Conservation (phyloP, 1,284 basidiomycete species). For the Papiliotrema flavescens region DNA sequence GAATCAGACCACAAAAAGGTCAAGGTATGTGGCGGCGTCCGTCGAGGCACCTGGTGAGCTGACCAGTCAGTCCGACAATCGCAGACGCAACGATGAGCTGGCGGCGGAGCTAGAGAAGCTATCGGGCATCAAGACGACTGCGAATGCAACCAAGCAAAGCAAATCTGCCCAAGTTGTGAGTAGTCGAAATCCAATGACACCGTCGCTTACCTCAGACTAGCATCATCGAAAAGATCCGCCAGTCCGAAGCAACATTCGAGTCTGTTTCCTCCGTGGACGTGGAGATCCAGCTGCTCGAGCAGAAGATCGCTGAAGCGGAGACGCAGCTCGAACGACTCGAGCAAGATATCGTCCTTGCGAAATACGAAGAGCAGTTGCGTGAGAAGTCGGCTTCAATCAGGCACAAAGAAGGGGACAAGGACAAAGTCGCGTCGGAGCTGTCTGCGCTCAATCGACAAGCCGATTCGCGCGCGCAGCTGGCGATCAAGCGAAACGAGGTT, state of each 20-base stretch:
- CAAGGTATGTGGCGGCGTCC: conserved; percentile 13
- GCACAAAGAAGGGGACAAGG: conserved; percentile 66
- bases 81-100: too few relatives aligned
- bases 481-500: conserved; percentile 68
- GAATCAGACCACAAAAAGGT: conserved; percentile 39
- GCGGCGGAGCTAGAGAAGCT: conserved; percentile 30
- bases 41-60: background rate
- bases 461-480: conserved; percentile 74
- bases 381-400: conserved; percentile 59
- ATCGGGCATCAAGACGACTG: conserved; percentile 27
- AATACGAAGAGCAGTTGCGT: conserved; percentile 67
- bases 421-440: conserved; percentile 69
- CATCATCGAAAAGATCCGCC: conserved; percentile 40
- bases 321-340: conserved; percentile 59
- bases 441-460: conserved; percentile 72
- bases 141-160: conserved; percentile 36
- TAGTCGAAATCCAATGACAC: background rate
- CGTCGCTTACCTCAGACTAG: conserved; percentile 47
- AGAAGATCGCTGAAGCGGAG: conserved; percentile 65
- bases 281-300: conserved; percentile 59
- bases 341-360: conserved; percentile 58
- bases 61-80: background rate
- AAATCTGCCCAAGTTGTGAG: conserved; percentile 63
- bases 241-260: conserved; percentile 59
- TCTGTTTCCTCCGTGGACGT: conserved; percentile 57